Base-by-base conservation (phyloP, 345 rosid species). In the Gossypium turneri region DNA sequence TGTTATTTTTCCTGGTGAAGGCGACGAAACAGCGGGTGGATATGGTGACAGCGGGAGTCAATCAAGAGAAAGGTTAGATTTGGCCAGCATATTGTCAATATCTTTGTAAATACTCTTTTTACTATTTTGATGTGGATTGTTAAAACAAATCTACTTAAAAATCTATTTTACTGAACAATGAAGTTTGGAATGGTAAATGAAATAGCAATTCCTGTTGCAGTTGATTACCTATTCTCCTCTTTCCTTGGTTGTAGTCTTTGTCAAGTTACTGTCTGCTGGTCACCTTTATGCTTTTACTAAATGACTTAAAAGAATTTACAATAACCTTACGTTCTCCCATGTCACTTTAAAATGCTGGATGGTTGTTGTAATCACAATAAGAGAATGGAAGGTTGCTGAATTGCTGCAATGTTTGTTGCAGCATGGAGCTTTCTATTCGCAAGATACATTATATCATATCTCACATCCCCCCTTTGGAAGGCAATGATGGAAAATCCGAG, bases 401-500 rank as follows among this genome's bases (percentile, higher is more conserved):
- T 57, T 47, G 4, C 22, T 41, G 9, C 10, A 34, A 7, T 74
- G 25, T 45, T 53, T 63, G 34, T 79, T 84, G 80, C 89, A 91
- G 98, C 81, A 47, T 79, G 72, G 87, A 88, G 76, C 81, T 29
- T 69, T 78, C 84, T 57, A 75, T 90, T 82, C 79, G 67, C 82
- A 88, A 75, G 70, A 81, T 91, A 51, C 86, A 91, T 85, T 74
- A 81, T 73, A 80, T 88, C 51, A 58, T 92, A 76, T 88, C 94
- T 19, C 84, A 70, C 56, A 78, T 85, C 58, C 91, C 98, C 76
- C 82, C 89, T 56, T 76, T 68, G 17, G 86, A 83, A 48, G 82
- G 82, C 72, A 76, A 50, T 58, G 81, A 80, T 60, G 88, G 79
- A 67, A 82, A 78, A 41, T 79, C 90, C 62, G 73, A 84, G 22